Evolutionary conservation across 2,329 filamentous ascomycete genomes (phyloP).

Genomic region (Apiospora pterosperma): DNA sequence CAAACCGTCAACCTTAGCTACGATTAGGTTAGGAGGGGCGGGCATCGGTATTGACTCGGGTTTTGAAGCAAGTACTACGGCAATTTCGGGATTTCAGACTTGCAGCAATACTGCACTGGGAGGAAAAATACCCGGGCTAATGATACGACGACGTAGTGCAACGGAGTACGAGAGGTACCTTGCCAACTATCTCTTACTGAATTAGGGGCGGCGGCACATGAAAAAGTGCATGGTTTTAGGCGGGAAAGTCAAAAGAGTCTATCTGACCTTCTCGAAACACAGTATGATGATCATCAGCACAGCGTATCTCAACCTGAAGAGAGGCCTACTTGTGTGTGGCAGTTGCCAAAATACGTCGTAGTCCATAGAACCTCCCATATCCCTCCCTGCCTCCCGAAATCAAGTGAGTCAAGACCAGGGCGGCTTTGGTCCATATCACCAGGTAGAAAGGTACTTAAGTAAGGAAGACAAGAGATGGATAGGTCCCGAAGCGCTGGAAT

Average conservation of each 20-base stretch:
- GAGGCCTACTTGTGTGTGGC: too few species aligned
- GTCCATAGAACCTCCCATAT: too few species aligned
- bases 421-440: too few species aligned
- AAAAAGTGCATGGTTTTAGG: not conserved
- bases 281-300: not conserved
- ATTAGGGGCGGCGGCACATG: not conserved
- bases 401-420: too few species aligned
- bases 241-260: not conserved
- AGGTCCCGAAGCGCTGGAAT: not conserved
- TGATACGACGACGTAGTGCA: too few species aligned
- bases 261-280: not conserved
- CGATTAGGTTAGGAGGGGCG: not conserved
- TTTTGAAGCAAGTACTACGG: not conserved
- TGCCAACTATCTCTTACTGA: not conserved
- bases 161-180: not conserved
- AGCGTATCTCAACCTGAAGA: not conserved
- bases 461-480: not conserved
- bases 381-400: too few species aligned
- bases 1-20: not conserved
- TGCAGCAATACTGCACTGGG: not conserved
- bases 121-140: not conserved
- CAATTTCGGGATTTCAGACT: not conserved
- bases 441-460: too few species aligned
- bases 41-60: not conserved
- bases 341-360: too few species aligned